These are phyloP conservation scores for Ganoderma sp. DNA, from an alignment of 1,284 basidiomycete species.

Conservation along the genomic window DNA sequence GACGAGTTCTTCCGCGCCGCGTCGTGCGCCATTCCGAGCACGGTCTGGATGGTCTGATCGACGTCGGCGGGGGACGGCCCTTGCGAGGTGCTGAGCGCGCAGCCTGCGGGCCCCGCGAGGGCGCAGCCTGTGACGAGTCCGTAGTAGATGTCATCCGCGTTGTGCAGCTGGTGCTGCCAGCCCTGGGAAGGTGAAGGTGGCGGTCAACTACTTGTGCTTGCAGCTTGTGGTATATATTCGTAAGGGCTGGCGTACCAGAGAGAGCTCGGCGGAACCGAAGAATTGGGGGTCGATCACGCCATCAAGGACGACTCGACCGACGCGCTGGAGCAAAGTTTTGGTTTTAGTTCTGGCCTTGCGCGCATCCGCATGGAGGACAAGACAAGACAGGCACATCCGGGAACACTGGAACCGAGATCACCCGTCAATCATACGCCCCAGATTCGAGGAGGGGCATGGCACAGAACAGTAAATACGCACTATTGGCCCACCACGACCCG, in stretches of 20 bases:
- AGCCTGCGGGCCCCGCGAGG: constrained; percentile 20
- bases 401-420: constrained; percentile 11
- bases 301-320: constrained; percentile 26
- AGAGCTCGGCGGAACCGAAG: constrained; percentile 1
- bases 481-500: constrained; percentile 26
- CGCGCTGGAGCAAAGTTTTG: constrained; percentile 18
- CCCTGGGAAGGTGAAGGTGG: background rate
- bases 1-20: constrained; percentile 13
- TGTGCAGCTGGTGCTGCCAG: constrained; percentile 5
- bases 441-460: no score
- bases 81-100: constrained; percentile 11
- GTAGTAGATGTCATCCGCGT: constrained; percentile 21
- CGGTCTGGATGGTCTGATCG: background rate
- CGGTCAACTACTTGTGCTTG: background rate
- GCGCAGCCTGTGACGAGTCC: constrained; percentile 28
- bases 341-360: background rate
- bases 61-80: background rate
- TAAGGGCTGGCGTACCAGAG: background rate
- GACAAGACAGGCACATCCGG: constrained; percentile 19
- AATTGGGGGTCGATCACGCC: constrained; percentile 16
- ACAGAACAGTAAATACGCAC: constrained; percentile 12
- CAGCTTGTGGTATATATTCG: background rate
- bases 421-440: no score
- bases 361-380: background rate
- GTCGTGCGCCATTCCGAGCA: background rate